Base-by-base conservation (phyloP, 257 asterid species). In the Paraleonurus japonicus region DNA sequence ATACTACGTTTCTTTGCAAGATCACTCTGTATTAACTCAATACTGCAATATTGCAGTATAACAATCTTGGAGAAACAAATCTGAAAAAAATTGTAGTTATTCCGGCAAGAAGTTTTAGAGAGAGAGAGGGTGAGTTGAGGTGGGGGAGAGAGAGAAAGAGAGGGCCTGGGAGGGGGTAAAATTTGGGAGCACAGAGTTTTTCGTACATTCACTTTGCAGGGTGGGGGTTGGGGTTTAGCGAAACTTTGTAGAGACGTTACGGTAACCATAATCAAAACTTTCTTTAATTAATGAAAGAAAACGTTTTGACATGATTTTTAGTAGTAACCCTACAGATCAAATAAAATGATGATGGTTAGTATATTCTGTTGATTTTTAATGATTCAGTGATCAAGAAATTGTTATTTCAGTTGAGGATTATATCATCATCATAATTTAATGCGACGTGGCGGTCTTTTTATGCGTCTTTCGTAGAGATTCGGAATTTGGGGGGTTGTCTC, bases 161-260 rank as follows among this genome's bases (percentile, higher is more conserved):
- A 3, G 16, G 57, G 51, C 4, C n/a, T 10, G 50, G 5, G 51
- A n/a, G 50, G 53, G 67, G 76, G 75, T 70, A 80, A 82, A 86
- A 81, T 80, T 83, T 83, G 83, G 88, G 84, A 75, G 87, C 75
- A 80, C 65, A 43, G 75, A 80, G 75, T 69, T 33, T 67, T 77
- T 76, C 71, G 87, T 84, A 72, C 83, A 77, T 51, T 72, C 80
- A 71, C 37, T 48, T 65, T 57, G 7, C 23, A 16, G 19, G 27
- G 5, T 5, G 65, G 37, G 30, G 26, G 65, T 58, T 71, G 71
- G 91, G 87, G 82, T 72, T 71, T 81, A 80, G 89, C 69, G 85
- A 78, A 71, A 70, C 88, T 81, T 87, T 79, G 88, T 88, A 80
- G 84, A 79, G 84, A 81, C 92, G 92, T 85, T 84, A 85, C 85